Evolutionary conservation across 495 filamentous ascomycete genomes (phyloP).

Genomic region (Xanthoparmelia taractica): DNA sequence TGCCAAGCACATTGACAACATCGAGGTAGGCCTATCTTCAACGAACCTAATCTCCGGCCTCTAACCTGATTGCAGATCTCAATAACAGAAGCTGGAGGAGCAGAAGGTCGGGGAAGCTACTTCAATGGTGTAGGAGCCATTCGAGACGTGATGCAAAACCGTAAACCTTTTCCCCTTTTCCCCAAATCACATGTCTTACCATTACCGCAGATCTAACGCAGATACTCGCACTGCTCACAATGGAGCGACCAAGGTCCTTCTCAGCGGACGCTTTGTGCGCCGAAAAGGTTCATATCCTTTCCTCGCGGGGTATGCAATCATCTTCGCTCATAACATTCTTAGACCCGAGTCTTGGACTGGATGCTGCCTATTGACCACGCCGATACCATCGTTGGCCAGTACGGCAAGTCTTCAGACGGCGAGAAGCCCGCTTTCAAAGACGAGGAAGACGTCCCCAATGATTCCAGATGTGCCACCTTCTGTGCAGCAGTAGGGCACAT

Average conservation of each 20-base stretch:
- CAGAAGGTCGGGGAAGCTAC: constrained; percentile 94
- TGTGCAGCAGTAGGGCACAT: constrained; percentile 76
- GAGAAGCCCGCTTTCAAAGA: constrained; percentile 79
- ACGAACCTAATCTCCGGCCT: neutral
- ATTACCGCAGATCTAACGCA: constrained; percentile 65
- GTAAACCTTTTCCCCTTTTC: constrained; percentile 34
- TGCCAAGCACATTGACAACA: constrained; percentile 95
- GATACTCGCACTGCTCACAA: constrained; percentile 87
- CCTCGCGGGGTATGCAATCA: neutral
- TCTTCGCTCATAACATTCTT: neutral
- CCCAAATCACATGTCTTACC: neutral
- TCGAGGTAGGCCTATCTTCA: constrained; percentile 42
- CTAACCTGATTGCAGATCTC: constrained; percentile 54
- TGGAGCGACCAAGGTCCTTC: constrained; percentile 98
- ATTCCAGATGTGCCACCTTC: constrained; percentile 79
- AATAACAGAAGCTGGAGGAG: constrained; percentile 97
- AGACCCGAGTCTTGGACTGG: constrained; percentile 58
- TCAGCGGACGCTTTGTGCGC: constrained; percentile 94
- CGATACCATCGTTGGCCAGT: constrained; percentile 83
- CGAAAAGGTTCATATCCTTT: constrained; percentile 59
- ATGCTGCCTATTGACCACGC: constrained; percentile 77
- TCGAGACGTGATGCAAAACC: constrained; percentile 96
- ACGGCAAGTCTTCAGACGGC: constrained; percentile 71
- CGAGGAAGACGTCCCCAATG: constrained; percentile 79
- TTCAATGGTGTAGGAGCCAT: constrained; percentile 99